Conservation (phyloP, 768 basidiomycete genomes). For the Roridomyces roridus region DNA sequence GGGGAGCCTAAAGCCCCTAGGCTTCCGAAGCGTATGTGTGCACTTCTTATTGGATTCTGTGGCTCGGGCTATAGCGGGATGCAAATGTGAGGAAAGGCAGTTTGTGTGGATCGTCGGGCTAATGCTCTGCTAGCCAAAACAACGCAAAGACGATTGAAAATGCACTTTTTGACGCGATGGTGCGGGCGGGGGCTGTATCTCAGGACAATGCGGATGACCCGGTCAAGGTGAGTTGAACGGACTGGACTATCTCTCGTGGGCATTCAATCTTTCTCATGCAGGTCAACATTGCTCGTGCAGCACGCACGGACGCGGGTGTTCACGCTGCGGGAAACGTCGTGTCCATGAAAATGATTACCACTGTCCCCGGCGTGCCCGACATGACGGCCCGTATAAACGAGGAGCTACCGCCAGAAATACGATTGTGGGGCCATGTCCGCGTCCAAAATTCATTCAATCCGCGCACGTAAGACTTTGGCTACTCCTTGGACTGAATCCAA, state of each 20-base stretch:
- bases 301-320: conserved; percentile 96
- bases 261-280: conserved; percentile 36
- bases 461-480: conserved; percentile 55
- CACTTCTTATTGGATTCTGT: conserved; percentile 88
- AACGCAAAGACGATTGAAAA: conserved; percentile 87
- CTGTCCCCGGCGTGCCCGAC: conserved; percentile 73
- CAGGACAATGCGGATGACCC: conserved; percentile 92
- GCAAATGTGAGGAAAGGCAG: conserved; percentile 79
- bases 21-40: conserved; percentile 84
- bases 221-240: conserved; percentile 63
- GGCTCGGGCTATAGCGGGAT: conserved; percentile 93
- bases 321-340: conserved; percentile 96
- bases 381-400: conserved; percentile 80
- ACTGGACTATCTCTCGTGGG: background rate
- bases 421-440: conserved; percentile 87
- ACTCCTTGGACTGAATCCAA: conserved; percentile 1
- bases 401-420: conserved; percentile 88
- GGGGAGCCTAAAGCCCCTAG: conserved; percentile 55
- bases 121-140: conserved; percentile 61
- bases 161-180: conserved; percentile 84
- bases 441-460: conserved; percentile 87
- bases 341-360: conserved; percentile 86
- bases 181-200: conserved; percentile 92
- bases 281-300: conserved; percentile 87
- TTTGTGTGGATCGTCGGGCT: background rate